phyloP scores from a whole-genome alignment of 1,284 basidiomycete genomes.

The Ceratobasidium sp. region DNA sequence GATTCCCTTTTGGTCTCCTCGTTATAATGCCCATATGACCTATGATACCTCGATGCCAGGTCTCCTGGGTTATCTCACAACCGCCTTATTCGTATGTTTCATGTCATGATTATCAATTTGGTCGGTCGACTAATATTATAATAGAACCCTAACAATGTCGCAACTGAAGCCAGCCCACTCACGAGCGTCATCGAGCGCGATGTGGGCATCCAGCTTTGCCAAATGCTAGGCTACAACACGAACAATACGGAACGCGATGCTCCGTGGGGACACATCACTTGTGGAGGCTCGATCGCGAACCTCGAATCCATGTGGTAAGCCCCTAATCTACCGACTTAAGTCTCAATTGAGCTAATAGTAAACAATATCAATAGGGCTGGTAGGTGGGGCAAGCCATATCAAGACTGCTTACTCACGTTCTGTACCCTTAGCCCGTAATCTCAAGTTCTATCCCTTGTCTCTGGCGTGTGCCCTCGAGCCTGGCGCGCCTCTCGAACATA shows the following conservation, averaged over 20 bases:
- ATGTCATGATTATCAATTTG: background rate
- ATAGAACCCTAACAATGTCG: constrained; percentile 57
- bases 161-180: constrained; percentile 53
- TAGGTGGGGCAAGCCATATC: constrained; percentile 17
- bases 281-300: constrained; percentile 57
- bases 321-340: constrained; percentile 8
- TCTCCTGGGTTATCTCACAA: constrained; percentile 51
- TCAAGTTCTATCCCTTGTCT: constrained; percentile 54
- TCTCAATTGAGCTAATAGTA: constrained; percentile 5
- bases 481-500: constrained; percentile 46
- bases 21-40: constrained; percentile 55
- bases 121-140: background rate
- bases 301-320: constrained; percentile 57
- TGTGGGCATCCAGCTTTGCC: constrained; percentile 54
- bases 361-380: constrained; percentile 40
- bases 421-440: constrained; percentile 47
- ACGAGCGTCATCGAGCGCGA: constrained; percentile 53
- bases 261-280: constrained; percentile 57
- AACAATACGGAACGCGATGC: constrained; percentile 6
- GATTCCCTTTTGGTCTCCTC: constrained; percentile 54
- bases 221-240: constrained; percentile 53
- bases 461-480: constrained; percentile 48
- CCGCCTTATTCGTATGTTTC: constrained; percentile 46
- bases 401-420: background rate
- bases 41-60: constrained; percentile 52